Evolutionary conservation across 2,329 filamentous ascomycete genomes (phyloP).

Genomic region (Calonectria fujianensis): DNA sequence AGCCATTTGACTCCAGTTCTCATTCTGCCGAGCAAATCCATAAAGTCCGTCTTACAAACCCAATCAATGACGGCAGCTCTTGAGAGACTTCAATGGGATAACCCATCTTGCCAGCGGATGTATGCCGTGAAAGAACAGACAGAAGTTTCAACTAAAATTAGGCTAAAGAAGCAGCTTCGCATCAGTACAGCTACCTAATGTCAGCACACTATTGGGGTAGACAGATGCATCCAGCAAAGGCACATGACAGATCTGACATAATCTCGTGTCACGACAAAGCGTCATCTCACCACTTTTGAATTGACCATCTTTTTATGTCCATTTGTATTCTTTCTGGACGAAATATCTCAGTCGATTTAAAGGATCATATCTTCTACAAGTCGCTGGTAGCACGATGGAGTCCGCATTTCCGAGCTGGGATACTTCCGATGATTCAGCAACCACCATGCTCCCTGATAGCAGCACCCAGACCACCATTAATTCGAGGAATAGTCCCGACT

Average conservation of each 20-base stretch:
- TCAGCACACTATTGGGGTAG: neutral
- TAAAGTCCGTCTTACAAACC: too few species aligned
- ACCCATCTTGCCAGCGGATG: neutral
- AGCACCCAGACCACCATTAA: neutral
- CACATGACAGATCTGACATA: slow-evolving; percentile 12
- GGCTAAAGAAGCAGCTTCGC: neutral
- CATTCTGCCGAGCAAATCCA: too few species aligned
- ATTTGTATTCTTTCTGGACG: neutral
- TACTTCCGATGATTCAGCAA: neutral
- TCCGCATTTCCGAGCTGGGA: too few species aligned
- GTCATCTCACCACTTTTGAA: neutral
- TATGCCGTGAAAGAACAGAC: neutral
- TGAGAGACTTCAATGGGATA: neutral
- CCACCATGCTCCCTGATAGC: too few species aligned
- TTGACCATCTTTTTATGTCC: neutral
- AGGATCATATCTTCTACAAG: too few species aligned
- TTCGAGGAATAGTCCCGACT: neutral
- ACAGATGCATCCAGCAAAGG: neutral
- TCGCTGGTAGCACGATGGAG: neutral
- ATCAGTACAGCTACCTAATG: neutral
- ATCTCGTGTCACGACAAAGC: neutral
- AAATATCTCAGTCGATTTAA: too few species aligned
- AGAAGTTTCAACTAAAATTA: neutral
- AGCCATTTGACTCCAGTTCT: too few species aligned
- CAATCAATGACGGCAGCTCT: too few species aligned